Percentiles rank a stretch among this genome's conserved stretches.
These are phyloP conservation scores for Setaria italica DNA, from an alignment of 202 grass and related monocot species.

Conservation along the genomic window DNA sequence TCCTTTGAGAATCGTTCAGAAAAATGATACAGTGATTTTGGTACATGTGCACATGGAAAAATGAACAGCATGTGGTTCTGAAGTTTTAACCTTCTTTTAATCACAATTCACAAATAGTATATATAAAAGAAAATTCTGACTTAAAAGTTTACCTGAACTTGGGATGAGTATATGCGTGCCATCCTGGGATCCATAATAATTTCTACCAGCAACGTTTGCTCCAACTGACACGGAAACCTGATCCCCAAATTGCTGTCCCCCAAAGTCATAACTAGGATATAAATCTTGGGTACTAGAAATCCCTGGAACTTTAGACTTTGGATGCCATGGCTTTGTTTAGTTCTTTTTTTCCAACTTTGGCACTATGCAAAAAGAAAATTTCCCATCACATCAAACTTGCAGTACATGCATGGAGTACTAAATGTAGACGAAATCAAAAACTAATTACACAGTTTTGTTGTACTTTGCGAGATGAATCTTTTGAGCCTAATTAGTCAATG, in stretches of 20 bases:
- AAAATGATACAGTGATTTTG: not conserved
- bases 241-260: not conserved
- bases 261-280: constrained; percentile 30
- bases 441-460: no score
- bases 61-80: not conserved
- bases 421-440: no score
- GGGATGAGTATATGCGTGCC: not conserved
- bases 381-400: no score
- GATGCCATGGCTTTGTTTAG: not conserved
- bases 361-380: no score
- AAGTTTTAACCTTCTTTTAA: not conserved
- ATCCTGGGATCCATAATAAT: no score
- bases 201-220: not conserved
- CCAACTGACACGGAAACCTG: constrained; percentile 20
- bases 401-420: no score
- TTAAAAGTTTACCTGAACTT: constrained; percentile 23
- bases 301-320: constrained; percentile 39
- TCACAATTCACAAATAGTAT: not conserved
- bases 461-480: no score
- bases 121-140: not conserved
- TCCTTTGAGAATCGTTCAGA: no score
- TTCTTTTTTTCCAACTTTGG: no score
- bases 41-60: not conserved
- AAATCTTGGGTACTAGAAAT: constrained; percentile 22
- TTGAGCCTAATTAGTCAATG: no score